phyloP scores from a whole-genome alignment of 1,284 basidiomycete species.

The Meripilus lineatus region DNA sequence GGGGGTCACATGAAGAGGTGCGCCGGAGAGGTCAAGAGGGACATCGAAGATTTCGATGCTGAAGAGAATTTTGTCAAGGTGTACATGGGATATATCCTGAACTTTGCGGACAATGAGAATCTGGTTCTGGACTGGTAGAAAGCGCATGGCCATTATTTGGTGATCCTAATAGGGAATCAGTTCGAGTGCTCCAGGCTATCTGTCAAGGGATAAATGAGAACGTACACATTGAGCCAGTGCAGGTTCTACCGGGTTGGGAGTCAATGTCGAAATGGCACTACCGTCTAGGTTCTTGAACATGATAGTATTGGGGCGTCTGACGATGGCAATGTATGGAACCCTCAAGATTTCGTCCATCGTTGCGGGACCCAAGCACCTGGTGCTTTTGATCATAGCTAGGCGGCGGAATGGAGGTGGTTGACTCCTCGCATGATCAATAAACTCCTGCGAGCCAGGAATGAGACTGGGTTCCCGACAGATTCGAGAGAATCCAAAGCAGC shows the following conservation, averaged over 20 bases:
- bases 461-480: constrained; percentile 35
- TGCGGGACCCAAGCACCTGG: constrained; percentile 32
- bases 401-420: constrained; percentile 40
- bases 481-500: constrained; percentile 48
- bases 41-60: neutral
- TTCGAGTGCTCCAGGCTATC: constrained; percentile 5
- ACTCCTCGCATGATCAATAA: constrained; percentile 29
- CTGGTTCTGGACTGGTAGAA: constrained; percentile 49
- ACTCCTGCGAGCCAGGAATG: constrained; percentile 29
- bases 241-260: neutral
- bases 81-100: neutral
- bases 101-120: constrained; percentile 48
- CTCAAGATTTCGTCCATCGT: constrained; percentile 43
- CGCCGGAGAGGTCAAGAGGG: neutral
- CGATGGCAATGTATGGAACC: constrained; percentile 39
- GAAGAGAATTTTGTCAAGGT: constrained; percentile 5
- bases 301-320: constrained; percentile 39
- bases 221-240: neutral
- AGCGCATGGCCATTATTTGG: constrained; percentile 45
- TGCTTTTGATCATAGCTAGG: constrained; percentile 33
- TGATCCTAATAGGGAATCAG: constrained; percentile 32
- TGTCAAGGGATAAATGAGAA: neutral
- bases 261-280: neutral
- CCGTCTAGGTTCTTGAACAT: constrained; percentile 36
- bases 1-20: neutral